Evolutionary conservation across 108 stramenopile species (phyloP), one percentile per base, ranked within the genome.

Genomic region (Bacterosira constricta): DNA sequence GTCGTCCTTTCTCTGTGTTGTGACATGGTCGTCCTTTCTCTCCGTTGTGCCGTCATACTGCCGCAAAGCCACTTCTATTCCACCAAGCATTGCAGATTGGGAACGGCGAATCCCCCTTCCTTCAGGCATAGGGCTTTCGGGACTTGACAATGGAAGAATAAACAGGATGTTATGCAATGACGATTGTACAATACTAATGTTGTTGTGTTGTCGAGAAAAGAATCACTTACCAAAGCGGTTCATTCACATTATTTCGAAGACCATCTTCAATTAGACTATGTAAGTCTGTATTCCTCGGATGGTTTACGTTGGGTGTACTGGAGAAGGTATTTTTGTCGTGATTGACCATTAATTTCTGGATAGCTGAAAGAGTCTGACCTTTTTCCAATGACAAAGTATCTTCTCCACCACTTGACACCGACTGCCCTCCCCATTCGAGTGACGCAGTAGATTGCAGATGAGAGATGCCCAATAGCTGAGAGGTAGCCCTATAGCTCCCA

Each of bases 371-470:
- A 18, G 32, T 34, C 23, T n/a, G 11, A 37, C 44, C 23, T 27
- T 39, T 52, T 39, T 20, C 51, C 29, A 32, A 10, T 6, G 25
- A 20, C 27, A 17, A 27, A 12, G 56, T n/a, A 53, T 61, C 49
- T 5, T 35, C 51, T 45, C 69, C 59, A 15, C 38, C 9, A 31
- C 57, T 53, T 34, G 55, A 46, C 7, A n/a, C 27, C 6, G 63
- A 74, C 36, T 25, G 21, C 20, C 38, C 47, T 23, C 45, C 52
- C 45, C 30, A 51, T 36, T 71, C 70, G 52, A 79, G 71, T 34
- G 78, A 79, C 59, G 21, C 39, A 11, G 78, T 53, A 6, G 71
- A 79, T 47, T 79, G 78, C 44, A 79, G 63, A 46, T 67, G 66
- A 10, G 51, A 23, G 8, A 37, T 52, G 50, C 53, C 29, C 17